Evolutionary conservation across 2,329 filamentous ascomycete genomes (phyloP).

Genomic region (Fusarium staphyleae): DNA sequence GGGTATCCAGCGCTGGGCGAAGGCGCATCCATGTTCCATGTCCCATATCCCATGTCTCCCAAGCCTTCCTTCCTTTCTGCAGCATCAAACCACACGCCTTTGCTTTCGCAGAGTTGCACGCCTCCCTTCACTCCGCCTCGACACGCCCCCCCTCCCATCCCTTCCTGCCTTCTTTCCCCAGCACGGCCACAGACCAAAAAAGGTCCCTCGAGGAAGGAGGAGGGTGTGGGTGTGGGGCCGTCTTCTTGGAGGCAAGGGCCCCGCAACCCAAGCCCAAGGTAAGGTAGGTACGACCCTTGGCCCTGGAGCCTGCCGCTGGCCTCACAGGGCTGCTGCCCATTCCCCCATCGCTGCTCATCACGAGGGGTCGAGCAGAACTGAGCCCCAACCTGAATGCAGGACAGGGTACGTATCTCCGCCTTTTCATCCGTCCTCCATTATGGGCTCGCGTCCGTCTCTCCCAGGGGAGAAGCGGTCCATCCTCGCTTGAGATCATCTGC

Average conservation of each 20-base stretch:
- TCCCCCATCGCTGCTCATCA: slow-evolving; percentile 11
- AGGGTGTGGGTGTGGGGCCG: slow-evolving; percentile 10
- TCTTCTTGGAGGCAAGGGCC: slow-evolving; percentile 12
- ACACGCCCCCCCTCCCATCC: slow-evolving; percentile 5
- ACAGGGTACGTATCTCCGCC: slow-evolving; percentile 32
- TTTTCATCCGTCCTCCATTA: slow-evolving; percentile 24
- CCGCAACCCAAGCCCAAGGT: slow-evolving; percentile 6
- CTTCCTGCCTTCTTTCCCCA: slow-evolving; percentile 10
- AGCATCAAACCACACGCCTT: slow-evolving; percentile 14
- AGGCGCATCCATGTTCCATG: neutral
- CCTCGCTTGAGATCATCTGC: neutral
- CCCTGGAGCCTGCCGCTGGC: slow-evolving; percentile 25
- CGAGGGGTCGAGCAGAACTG: slow-evolving; percentile 1
- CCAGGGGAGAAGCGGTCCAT: too few species aligned
- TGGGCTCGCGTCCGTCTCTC: neutral
- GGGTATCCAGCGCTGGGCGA: slow-evolving; percentile 12
- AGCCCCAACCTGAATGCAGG: slow-evolving; percentile 17
- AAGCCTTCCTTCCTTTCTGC: slow-evolving; percentile 8
- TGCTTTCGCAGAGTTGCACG: slow-evolving; percentile 4
- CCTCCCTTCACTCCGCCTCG: slow-evolving; percentile 1
- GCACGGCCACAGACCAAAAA: slow-evolving; percentile 34
- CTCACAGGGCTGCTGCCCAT: slow-evolving; percentile 39
- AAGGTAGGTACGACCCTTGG: slow-evolving; percentile 8
- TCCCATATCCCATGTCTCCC: slow-evolving; percentile 3
- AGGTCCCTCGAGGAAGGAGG: slow-evolving; percentile 16